A percentile compares a stretch with the other conserved stretches of the same genome.
phyloP scores from a whole-genome alignment of 2,329 filamentous ascomycete species.

The Xylariaceae sp. region DNA sequence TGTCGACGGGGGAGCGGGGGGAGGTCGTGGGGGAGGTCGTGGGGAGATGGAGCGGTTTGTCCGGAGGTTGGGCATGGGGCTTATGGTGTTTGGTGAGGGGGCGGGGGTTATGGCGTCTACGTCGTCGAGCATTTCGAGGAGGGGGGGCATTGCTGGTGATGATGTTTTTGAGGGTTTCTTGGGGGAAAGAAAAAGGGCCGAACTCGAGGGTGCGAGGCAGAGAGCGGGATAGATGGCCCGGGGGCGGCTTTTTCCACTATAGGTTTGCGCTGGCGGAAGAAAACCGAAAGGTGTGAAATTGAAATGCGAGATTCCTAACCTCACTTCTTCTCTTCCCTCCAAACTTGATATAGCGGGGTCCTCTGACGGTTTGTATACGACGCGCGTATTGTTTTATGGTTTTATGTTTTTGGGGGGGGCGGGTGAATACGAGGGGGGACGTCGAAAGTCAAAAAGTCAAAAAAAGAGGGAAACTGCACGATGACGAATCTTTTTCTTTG shows the following conservation, averaged over 20 bases:
- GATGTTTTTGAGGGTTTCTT: no score
- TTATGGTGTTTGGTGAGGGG: neutral
- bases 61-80: constrained; percentile 15
- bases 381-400: neutral
- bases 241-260: no score
- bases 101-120: constrained; percentile 32
- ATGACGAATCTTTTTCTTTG: neutral
- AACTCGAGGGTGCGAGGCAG: neutral
- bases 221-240: no score
- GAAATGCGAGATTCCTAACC: no score
- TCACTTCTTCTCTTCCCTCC: no score
- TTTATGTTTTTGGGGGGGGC: neutral
- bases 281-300: no score
- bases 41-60: constrained; percentile 24
- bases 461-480: neutral
- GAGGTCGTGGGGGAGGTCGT: constrained; percentile 9
- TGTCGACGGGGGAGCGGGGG: constrained; percentile 18
- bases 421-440: neutral
- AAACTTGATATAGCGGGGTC: no score
- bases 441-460: neutral
- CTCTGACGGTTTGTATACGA: neutral
- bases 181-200: neutral
- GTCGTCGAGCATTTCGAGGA: constrained; percentile 23
- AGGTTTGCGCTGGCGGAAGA: no score
- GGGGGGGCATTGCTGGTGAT: neutral